These are phyloP conservation scores for Umbelopsis vinacea DNA, from an alignment of 192 early-diverging fungal genomes.

Conservation along the genomic window DNA sequence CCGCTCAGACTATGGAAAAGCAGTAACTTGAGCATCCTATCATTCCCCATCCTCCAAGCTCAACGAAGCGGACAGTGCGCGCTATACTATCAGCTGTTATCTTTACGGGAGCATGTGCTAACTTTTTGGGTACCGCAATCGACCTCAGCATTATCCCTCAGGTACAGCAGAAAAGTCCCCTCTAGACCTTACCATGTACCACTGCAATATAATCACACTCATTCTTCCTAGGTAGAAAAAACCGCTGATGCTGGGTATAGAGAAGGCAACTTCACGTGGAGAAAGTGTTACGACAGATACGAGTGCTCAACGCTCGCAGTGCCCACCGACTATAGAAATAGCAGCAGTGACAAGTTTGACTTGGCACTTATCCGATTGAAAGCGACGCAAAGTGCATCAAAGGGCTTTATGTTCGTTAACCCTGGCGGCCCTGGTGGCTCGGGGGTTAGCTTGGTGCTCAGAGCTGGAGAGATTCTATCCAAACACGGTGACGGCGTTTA, in stretches of 20 bases:
- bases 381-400: background rate
- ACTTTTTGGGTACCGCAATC: no score
- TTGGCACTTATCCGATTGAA: slow-evolving; percentile 5
- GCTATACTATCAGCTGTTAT: no score
- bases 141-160: no score
- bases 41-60: no score
- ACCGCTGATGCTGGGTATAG: background rate
- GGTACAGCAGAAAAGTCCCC: no score
- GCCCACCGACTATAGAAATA: slow-evolving; percentile 6
- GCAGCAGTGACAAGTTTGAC: background rate
- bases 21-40: no score
- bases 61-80: no score
- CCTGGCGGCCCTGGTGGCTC: slow-evolving; percentile 47
- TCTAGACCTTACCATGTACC: no score
- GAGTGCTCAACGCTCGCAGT: background rate
- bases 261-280: slow-evolving; percentile 21
- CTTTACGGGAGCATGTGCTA: no score
- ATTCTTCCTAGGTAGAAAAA: no score
- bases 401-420: slow-evolving; percentile 7
- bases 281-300: background rate
- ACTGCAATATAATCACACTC: no score
- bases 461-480: slow-evolving; percentile 23
- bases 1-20: no score
- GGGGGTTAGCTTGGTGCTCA: slow-evolving; percentile 30
- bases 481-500: slow-evolving; percentile 29